Percentiles rank a stretch among this genome's conserved stretches.
These are phyloP conservation scores for Lentinus brumalis DNA, from an alignment of 768 basidiomycete species.

Conservation along the genomic window DNA sequence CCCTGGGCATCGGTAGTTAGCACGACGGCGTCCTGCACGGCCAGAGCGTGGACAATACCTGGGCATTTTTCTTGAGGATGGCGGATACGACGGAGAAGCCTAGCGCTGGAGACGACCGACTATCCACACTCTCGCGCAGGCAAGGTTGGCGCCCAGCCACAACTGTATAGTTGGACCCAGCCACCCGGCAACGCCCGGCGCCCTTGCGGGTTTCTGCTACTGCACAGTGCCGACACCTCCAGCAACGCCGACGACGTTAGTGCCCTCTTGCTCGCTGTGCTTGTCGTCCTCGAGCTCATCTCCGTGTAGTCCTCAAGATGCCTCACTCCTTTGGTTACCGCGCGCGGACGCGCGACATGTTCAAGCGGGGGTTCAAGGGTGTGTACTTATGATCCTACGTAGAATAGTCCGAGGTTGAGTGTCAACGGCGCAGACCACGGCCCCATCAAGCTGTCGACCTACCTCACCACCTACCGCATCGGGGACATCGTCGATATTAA, in stretches of 20 bases:
- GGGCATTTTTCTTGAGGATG: constrained; percentile 79
- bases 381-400: constrained; percentile 33
- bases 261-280: constrained; percentile 25
- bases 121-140: constrained; percentile 37
- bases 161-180: constrained; percentile 70
- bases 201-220: constrained; percentile 24
- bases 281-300: constrained; percentile 14
- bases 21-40: constrained; percentile 19
- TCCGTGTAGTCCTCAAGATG: constrained; percentile 71
- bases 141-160: constrained; percentile 40
- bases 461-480: constrained; percentile 88
- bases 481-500: constrained; percentile 99
- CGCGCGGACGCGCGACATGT: constrained; percentile 99
- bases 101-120: constrained; percentile 24
- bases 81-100: constrained; percentile 30
- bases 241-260: constrained; percentile 52
- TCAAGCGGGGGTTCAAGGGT: constrained; percentile 99
- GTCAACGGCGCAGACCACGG: constrained; percentile 72
- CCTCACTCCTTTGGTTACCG: constrained; percentile 99
- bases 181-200: constrained; percentile 65
- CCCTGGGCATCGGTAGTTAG: constrained; percentile 55
- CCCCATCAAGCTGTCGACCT: constrained; percentile 87
- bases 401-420: constrained; percentile 10
- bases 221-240: constrained; percentile 43
- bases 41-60: constrained; percentile 55